phyloP scores from a whole-genome alignment of 495 filamentous ascomycete species.

The Neurospora sublineolata region DNA sequence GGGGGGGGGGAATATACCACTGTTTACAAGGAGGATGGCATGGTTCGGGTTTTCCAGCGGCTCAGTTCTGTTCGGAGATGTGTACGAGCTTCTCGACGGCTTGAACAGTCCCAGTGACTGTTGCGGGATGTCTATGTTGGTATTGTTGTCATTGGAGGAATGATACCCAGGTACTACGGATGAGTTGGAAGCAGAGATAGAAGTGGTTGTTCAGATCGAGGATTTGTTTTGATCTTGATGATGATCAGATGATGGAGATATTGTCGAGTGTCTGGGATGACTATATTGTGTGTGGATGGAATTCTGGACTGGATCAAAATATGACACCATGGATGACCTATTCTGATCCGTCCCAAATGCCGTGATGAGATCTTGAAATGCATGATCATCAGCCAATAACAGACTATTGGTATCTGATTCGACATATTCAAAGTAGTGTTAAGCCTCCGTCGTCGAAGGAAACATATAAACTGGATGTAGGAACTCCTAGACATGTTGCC shows the following conservation, averaged over 20 bases:
- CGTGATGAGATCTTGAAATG: no score
- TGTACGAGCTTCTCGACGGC: conserved; percentile 48
- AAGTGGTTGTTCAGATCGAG: neutral
- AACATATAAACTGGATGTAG: no score
- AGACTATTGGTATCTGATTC: no score
- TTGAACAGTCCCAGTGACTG: conserved; percentile 34
- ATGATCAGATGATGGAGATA: neutral
- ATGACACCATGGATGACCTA: neutral
- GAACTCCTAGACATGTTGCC: no score
- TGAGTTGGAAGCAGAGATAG: neutral
- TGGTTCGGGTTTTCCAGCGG: conserved; percentile 25
- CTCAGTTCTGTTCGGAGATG: conserved; percentile 46
- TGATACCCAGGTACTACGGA: neutral
- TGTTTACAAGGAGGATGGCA: neutral
- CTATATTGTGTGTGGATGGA: neutral
- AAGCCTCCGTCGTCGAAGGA: no score
- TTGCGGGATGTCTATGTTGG: neutral
- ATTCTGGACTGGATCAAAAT: neutral
- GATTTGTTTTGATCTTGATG: neutral
- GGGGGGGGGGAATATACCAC: no score
- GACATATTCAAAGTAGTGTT: no score
- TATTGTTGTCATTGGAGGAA: neutral
- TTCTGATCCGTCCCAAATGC: no score
- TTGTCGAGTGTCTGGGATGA: neutral
- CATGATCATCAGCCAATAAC: no score